Conservation (phyloP, 2,329 filamentous ascomycete species). For the Fusarium multiceps region DNA sequence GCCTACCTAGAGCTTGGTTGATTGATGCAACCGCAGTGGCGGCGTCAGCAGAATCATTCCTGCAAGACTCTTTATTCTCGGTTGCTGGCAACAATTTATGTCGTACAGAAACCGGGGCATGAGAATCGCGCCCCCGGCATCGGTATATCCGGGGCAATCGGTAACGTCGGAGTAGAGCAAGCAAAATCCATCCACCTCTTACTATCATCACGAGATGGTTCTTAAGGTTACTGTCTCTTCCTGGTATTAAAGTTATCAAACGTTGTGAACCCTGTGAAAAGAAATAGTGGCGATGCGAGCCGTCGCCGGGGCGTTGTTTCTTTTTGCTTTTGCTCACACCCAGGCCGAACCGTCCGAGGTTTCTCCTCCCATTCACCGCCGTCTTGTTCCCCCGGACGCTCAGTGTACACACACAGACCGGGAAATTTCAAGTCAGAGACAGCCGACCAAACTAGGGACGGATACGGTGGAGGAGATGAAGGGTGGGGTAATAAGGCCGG, state of each 20-base stretch:
- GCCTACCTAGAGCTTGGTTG: neutral
- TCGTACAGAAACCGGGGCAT: conserved; percentile 1
- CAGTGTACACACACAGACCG: conserved; percentile 15
- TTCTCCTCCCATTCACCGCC: conserved; percentile 33
- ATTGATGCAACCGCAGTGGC: conserved; percentile 19
- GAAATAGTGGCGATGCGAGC: conserved; percentile 20
- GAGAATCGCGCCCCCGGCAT: conserved; percentile 20
- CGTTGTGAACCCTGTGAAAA: conserved; percentile 7
- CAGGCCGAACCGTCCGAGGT: conserved; percentile 28
- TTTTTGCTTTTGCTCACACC: conserved; percentile 2
- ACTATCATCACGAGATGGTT: neutral
- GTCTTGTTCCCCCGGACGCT: conserved; percentile 20
- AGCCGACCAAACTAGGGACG: conserved; percentile 5
- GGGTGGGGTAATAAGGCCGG: conserved; percentile 17
- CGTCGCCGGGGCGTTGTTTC: conserved; percentile 13
- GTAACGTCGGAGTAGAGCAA: conserved; percentile 24
- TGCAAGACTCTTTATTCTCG: conserved; percentile 5
- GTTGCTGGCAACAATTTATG: neutral
- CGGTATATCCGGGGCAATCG: conserved; percentile 29
- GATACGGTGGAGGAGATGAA: neutral
- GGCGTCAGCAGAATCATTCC: conserved; percentile 2
- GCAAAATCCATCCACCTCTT: neutral
- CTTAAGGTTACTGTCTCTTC: neutral
- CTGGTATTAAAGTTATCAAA: neutral
- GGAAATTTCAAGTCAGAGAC: conserved; percentile 4